Base-by-base conservation (phyloP, 2,329 filamentous ascomycete species). In the Sphaerulina populicola region DNA sequence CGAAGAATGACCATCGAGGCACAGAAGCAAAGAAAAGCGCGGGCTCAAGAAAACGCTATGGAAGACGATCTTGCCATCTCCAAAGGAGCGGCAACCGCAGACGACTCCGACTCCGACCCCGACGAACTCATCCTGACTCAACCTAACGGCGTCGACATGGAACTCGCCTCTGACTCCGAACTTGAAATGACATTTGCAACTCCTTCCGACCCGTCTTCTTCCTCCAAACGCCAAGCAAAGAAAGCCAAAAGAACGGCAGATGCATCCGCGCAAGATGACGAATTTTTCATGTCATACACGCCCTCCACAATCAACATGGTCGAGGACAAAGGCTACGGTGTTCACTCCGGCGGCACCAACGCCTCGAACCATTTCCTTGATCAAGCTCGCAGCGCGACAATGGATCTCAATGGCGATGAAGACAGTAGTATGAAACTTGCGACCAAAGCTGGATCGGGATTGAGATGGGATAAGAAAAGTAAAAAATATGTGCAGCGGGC, bases 381-480 rank as follows among this genome's bases (percentile, higher is more conserved):
- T 64, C 88, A 87, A 6, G 91, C 94, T n/a, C 81, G 88, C 60
- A 81, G 81, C 58, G 88, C 83, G 2, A 86, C 88, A 36, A 95
- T 98, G 88, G 93, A 97, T 68, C 81, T 98, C 10, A 84, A 80
- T 54, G 89, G 89, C 65, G 93, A 98, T 70, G 93, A 97, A 60
- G 49, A 49, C 36, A 80, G 81, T 61, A 78, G 80, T 1, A 94
- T 96, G 67, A 89, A 82, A 55, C 82, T 87, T 62, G 81, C 88
- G 2, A 79, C 83, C 42, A 85, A 83, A 61, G 72, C 82, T 44
- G 44, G 43, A 10, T 80, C 82, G 59, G 76, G 80, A 42, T 84
- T 95, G 82, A 85, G 93, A 59, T 98, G 93, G 93, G 93, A 98
- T 74, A 91, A 94, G 74, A 94, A 95, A 70, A 81, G 82, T 64